Base-by-base conservation (phyloP, 2,329 filamentous ascomycete species). In the Colletotrichum navitas region DNA sequence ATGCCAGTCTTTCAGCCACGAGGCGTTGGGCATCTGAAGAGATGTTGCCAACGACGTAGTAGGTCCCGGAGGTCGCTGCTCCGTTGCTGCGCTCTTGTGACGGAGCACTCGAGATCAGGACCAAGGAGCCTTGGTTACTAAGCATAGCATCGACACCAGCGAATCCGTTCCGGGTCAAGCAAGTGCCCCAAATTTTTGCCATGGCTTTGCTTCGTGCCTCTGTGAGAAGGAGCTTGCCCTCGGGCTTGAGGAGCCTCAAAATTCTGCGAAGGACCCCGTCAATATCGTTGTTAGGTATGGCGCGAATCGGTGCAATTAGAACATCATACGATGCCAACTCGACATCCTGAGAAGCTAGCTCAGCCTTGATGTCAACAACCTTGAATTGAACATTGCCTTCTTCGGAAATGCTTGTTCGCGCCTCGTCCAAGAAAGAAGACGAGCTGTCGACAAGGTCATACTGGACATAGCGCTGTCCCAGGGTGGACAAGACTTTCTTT, bases 351-450 rank as follows among this genome's bases (percentile, higher is more conserved):
- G 73, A 61, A 1, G 58, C 34, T 0, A 76, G 75, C 8, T 78
- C 76, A 16, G 74, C 73, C 69, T 80, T 75, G 26, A 80, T 74
- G 60, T 84, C 77, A 6, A 83, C 74, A 2, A 74, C 76, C 43
- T 78, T 78, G 71, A 78, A 83, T 11, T 69, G 66, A 66, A 56
- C n/a, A 24, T 36, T 16, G 34, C 24, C 45, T 14, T 52, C 16
- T 21, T 49, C 45, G 5, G 60, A 45, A 10, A 52, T 21, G 45
- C 2, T 29, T n/a, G 36, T n/a, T 6, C 34, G 11, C 7, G 65
- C 67, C 14, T 58, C 74, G 63, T 74, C 65, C 41, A 78, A 73
- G 54, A 74, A 76, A 2, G 65, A 66, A 18, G 59, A 36, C 3
- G 73, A 74, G 32, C 74, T 63, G 52, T 76, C 76, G 3, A 76